Conservation (phyloP, 2,329 filamentous ascomycete species). For the Intubia oerlemansii region DNA sequence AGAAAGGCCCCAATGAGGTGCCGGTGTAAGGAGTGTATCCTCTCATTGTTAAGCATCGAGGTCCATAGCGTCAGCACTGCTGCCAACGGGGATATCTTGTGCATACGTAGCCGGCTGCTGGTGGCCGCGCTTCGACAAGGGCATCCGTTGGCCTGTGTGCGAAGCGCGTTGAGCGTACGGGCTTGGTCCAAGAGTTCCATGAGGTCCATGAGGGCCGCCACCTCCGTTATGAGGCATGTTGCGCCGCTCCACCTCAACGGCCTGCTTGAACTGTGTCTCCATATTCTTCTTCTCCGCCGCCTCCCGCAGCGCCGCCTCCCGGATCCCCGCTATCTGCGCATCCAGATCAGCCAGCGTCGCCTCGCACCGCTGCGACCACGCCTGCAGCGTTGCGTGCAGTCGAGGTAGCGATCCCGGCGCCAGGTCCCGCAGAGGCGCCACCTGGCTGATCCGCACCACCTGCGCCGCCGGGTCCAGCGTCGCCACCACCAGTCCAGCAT, state of each 20-base stretch:
- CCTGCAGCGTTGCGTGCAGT: constrained; percentile 45
- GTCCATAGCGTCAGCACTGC: no score
- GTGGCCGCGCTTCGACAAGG: no score
- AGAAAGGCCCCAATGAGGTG: no score
- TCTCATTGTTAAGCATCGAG: no score
- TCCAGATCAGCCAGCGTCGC: constrained; percentile 56
- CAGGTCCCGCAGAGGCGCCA: constrained; percentile 74
- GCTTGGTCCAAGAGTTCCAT: no score
- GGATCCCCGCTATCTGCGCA: constrained; percentile 47
- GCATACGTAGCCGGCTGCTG: no score
- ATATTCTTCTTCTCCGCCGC: constrained; percentile 27
- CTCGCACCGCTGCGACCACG: constrained; percentile 64
- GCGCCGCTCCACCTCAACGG: constrained; percentile 22
- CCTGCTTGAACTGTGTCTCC: constrained; percentile 24
- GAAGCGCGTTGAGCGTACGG: no score
- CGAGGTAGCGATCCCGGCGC: constrained; percentile 47
- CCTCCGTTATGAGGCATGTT: no score
- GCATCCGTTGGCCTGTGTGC: no score
- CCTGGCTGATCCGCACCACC: constrained; percentile 54
- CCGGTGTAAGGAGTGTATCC: no score
- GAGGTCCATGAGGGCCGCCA: no score
- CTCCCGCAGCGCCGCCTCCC: constrained; percentile 30
- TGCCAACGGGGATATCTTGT: no score
- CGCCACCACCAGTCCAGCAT: constrained; percentile 60
- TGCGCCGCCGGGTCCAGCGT: constrained; percentile 64